phyloP scores from a whole-genome alignment of 2,329 filamentous ascomycete species.

The Ascochyta lentis region DNA sequence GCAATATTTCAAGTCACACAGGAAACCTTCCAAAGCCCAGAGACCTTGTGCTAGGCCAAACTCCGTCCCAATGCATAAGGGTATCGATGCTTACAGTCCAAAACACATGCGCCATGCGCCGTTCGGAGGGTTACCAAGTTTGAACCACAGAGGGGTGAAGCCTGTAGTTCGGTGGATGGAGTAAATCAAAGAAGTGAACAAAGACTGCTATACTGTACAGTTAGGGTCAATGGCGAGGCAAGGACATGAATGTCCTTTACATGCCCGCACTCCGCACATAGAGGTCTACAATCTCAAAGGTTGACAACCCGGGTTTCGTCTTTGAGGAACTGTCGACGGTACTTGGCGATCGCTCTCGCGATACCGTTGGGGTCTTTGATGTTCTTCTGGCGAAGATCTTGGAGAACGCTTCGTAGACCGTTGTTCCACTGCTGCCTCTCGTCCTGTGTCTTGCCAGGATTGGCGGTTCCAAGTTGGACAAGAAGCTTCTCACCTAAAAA shows the following conservation, averaged over 20 bases:
- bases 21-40: conserved; percentile 4
- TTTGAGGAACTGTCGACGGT: conserved; percentile 50
- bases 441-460: conserved; percentile 66
- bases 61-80: conserved; percentile 27
- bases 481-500: conserved; percentile 74
- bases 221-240: conserved; percentile 14
- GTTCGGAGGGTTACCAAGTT: conserved; percentile 13
- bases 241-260: not conserved
- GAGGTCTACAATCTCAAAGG: conserved; percentile 29
- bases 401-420: conserved; percentile 47
- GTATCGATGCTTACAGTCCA: conserved; percentile 36
- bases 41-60: conserved; percentile 14
- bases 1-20: conserved; percentile 12
- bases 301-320: conserved; percentile 50
- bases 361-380: conserved; percentile 50
- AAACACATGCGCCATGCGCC: conserved; percentile 25
- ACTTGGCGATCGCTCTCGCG: conserved; percentile 48
- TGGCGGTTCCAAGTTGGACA: conserved; percentile 71
- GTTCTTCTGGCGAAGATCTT: conserved; percentile 45
- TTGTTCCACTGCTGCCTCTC: conserved; percentile 60
- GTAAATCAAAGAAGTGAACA: conserved; percentile 1
- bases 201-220: conserved; percentile 13
- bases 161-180: not conserved
- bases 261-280: not conserved
- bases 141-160: not conserved